phyloP scores from a whole-genome alignment of 208 protist genomes.

The Acanthamoeba lenticulata region DNA sequence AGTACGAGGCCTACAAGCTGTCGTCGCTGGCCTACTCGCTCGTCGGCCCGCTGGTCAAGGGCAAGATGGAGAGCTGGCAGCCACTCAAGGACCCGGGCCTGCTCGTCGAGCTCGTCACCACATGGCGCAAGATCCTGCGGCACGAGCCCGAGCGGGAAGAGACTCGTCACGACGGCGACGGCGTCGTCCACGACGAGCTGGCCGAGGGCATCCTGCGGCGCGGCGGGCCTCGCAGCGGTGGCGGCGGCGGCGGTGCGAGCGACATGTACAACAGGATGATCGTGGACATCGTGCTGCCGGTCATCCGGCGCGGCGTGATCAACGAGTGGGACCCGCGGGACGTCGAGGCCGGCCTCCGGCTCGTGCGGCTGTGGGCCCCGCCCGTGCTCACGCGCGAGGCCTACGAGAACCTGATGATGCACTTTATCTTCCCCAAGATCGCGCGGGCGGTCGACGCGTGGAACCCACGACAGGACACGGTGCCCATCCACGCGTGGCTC shows the following conservation, averaged over 20 bases:
- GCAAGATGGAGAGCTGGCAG: background rate
- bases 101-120: background rate
- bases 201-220: background rate
- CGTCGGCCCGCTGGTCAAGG: background rate
- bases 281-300: conserved; percentile 57
- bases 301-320: conserved; percentile 6
- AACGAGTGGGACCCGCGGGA: conserved; percentile 68
- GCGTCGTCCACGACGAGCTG: background rate
- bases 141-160: background rate
- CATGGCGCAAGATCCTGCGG: conserved; percentile 19
- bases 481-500: conserved; percentile 71
- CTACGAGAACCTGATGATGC: conserved; percentile 62
- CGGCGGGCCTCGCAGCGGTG: background rate
- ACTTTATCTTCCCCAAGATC: conserved; percentile 70
- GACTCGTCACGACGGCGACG: background rate
- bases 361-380: background rate
- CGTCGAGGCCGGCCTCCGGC: background rate
- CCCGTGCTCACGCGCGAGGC: conserved; percentile 26
- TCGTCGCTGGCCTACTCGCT: conserved; percentile 9
- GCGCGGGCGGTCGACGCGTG: conserved; percentile 54
- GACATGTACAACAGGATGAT: conserved; percentile 68
- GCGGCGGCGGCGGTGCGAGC: background rate
- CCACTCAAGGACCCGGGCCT: conserved; percentile 42
- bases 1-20: conserved; percentile 48
- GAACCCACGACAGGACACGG: conserved; percentile 63